Conservation (phyloP, 2,329 filamentous ascomycete genomes). For the Chrysoporthe cubensis region DNA sequence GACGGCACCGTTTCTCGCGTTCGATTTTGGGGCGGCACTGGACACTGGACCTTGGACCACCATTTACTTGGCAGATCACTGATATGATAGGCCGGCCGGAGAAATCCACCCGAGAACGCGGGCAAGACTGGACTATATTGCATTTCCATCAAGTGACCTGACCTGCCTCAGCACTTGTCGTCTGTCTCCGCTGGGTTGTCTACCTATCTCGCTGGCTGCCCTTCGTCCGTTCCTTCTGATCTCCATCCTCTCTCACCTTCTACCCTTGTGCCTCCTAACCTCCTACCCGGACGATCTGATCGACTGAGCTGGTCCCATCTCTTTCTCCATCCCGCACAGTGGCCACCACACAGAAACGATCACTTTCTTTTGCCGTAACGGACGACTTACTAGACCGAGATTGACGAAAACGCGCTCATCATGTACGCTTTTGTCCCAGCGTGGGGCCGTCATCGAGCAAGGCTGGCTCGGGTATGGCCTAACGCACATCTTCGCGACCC, state of each 20-base stretch:
- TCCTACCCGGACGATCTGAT: not conserved
- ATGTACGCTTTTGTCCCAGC: not conserved
- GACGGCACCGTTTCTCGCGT: slow-evolving; percentile 11
- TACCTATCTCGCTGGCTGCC: not conserved
- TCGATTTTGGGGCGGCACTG: not conserved
- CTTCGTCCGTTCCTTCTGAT: not conserved
- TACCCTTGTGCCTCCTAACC: not conserved
- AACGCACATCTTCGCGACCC: not conserved
- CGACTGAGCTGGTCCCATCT: not conserved
- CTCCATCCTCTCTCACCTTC: not conserved
- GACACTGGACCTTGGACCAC: not conserved
- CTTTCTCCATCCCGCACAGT: not conserved
- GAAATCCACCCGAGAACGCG: slow-evolving; percentile 4
- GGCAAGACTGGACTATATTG: slow-evolving; percentile 6
- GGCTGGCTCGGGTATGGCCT: slow-evolving; percentile 3
- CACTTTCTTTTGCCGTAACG: not conserved
- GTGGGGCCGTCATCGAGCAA: not conserved
- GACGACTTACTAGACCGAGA: not conserved
- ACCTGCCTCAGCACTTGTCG: not conserved
- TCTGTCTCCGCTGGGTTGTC: slow-evolving; percentile 1
- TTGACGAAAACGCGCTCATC: not conserved
- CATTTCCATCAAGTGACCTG: slow-evolving; percentile 4
- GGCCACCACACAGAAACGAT: not conserved
- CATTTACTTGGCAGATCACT: slow-evolving; percentile 14
- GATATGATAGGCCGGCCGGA: slow-evolving; percentile 16